Conservation (phyloP, 2,329 filamentous ascomycete species). For the Microsporum audouinii region DNA sequence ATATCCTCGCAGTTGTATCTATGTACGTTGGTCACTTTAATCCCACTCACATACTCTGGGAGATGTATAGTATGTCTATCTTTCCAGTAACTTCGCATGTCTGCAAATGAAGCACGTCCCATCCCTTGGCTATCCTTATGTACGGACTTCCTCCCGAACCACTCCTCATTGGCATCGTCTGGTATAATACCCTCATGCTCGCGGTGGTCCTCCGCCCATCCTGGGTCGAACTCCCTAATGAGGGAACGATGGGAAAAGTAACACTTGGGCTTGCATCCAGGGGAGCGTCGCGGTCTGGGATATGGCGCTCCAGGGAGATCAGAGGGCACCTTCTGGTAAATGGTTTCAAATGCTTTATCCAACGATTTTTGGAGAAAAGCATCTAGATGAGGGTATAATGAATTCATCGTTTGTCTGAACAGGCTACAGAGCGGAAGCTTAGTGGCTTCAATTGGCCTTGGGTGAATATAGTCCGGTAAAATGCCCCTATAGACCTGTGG, state of each 20-base stretch:
- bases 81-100: background rate
- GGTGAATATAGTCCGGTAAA: background rate
- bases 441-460: background rate
- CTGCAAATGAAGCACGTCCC: background rate
- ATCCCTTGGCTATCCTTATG: background rate
- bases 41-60: background rate
- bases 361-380: background rate
- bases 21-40: background rate
- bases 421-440: background rate
- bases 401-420: background rate
- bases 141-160: background rate
- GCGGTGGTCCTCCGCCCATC: background rate
- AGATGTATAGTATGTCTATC: background rate
- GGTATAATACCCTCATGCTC: background rate
- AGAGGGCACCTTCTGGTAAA: background rate
- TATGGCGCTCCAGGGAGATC: background rate
- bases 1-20: background rate
- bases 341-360: background rate
- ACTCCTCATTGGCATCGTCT: background rate
- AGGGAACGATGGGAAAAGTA: background rate
- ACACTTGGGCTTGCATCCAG: background rate
- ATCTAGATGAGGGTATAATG: background rate
- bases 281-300: background rate
- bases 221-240: background rate
- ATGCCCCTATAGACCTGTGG: background rate